Percentiles rank a stretch among this genome's conserved stretches.
Conservation (phyloP, 345 rosid species). For the Syzygium oleosum region DNA sequence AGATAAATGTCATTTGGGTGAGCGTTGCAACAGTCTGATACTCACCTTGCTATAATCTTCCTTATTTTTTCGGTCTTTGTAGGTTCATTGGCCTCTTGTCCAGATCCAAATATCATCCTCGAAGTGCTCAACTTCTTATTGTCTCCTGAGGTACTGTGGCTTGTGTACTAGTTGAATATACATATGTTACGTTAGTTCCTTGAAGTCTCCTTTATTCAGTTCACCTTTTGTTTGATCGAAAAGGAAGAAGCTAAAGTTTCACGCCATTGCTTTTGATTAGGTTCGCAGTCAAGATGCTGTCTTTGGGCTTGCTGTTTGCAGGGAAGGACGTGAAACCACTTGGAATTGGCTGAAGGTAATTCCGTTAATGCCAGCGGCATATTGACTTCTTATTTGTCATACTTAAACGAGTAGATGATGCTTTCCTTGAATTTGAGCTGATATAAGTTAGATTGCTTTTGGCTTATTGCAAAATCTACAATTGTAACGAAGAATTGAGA, state of each 20-base stretch:
- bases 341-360: constrained; percentile 86
- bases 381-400: background rate
- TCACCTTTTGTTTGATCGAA: background rate
- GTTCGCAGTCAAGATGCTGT: constrained; percentile 88
- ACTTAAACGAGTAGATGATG: background rate
- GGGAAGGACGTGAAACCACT: constrained; percentile 87
- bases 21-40: background rate
- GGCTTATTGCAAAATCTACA: background rate
- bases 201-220: background rate
- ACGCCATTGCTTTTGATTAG: constrained; percentile 13
- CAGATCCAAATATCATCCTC: constrained; percentile 45
- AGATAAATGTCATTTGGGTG: background rate
- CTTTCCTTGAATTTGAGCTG: background rate
- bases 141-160: constrained; percentile 55
- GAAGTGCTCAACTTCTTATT: constrained; percentile 64
- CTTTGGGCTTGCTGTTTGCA: constrained; percentile 54
- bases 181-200: background rate
- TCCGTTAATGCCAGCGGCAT: background rate
- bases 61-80: background rate
- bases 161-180: background rate
- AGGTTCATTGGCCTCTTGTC: constrained; percentile 73
- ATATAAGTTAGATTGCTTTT: background rate
- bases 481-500: background rate
- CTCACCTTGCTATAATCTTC: background rate
- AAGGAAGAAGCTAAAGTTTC: background rate